Evolutionary conservation across 139 green algal genomes (phyloP).

Genomic region (Nannochloris sp.): DNA sequence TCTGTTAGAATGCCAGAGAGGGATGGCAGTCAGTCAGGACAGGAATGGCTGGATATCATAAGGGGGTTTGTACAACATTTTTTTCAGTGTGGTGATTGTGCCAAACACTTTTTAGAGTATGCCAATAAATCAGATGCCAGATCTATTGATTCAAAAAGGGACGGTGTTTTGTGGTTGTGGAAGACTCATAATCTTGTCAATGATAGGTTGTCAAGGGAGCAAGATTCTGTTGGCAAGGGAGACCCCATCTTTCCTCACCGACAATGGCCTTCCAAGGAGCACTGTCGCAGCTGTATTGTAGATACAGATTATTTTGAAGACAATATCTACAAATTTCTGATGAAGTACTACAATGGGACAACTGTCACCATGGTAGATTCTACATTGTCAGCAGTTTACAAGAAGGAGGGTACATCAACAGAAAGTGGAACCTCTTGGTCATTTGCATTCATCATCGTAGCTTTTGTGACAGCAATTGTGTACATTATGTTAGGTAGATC

Average conservation of each 20-base stretch:
- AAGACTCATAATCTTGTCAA: slow-evolving; percentile 59
- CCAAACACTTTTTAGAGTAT: slow-evolving; percentile 43
- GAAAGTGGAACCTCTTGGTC: background rate
- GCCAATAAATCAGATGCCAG: slow-evolving; percentile 24
- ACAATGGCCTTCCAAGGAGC: slow-evolving; percentile 38
- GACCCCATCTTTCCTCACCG: slow-evolving; percentile 61
- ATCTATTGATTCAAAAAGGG: slow-evolving; percentile 24
- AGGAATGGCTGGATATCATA: slow-evolving; percentile 32
- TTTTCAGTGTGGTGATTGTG: slow-evolving; percentile 47
- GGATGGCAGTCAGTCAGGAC: slow-evolving; percentile 10
- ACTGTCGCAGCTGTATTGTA: slow-evolving; percentile 31
- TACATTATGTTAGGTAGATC: background rate
- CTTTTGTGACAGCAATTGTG: background rate
- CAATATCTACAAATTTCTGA: slow-evolving; percentile 34
- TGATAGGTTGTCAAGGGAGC: background rate
- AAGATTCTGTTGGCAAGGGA: slow-evolving; percentile 12
- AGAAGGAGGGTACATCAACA: too few relatives aligned
- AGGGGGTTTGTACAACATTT: slow-evolving; percentile 41
- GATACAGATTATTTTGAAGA: slow-evolving; percentile 17
- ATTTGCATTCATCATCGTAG: slow-evolving; percentile 5
- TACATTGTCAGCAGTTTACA: too few relatives aligned
- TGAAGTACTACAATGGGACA: slow-evolving; percentile 20
- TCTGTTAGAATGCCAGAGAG: slow-evolving; percentile 25
- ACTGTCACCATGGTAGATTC: background rate
- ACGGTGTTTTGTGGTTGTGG: slow-evolving; percentile 72